Evolutionary conservation across 306 rosid genomes (phyloP).

Genomic region (Fragaria vesca): DNA sequence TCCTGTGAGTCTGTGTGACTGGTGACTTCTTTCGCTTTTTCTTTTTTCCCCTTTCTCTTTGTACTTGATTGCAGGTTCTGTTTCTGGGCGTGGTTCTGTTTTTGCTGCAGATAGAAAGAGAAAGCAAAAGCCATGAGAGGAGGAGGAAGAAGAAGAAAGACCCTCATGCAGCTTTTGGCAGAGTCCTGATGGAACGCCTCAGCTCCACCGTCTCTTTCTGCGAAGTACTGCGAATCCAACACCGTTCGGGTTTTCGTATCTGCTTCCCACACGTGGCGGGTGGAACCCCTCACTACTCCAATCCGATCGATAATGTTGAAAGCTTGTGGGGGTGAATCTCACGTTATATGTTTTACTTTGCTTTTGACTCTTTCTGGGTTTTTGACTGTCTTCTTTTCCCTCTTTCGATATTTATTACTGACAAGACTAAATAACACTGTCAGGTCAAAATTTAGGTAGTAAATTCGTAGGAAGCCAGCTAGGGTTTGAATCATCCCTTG

Average conservation of each 20-base stretch:
- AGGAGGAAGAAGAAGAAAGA: not conserved
- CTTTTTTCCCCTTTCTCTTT: not conserved
- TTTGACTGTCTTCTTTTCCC: not conserved
- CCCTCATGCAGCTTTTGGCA: not conserved
- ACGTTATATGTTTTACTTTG: not conserved
- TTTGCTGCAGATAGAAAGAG: not conserved
- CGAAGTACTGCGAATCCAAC: not conserved
- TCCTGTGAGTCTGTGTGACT: not conserved
- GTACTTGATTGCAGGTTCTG: not conserved
- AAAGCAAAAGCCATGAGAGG: not conserved
- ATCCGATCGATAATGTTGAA: not conserved
- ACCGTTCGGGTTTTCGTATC: not conserved
- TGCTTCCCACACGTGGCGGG: not conserved
- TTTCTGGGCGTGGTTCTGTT: too few relatives aligned
- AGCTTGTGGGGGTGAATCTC: not conserved
- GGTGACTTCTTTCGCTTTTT: not conserved
- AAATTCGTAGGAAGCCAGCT: not conserved
- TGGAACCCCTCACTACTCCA: not conserved
- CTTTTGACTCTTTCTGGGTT: conserved; percentile 7
- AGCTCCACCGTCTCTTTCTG: not conserved
- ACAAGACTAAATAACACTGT: not conserved
- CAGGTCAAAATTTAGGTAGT: not conserved
- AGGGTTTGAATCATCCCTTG: not conserved
- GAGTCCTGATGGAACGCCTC: not conserved
- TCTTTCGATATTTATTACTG: not conserved